Conservation (phyloP, 257 asterid species). For the Cynanchum wilfordii region DNA sequence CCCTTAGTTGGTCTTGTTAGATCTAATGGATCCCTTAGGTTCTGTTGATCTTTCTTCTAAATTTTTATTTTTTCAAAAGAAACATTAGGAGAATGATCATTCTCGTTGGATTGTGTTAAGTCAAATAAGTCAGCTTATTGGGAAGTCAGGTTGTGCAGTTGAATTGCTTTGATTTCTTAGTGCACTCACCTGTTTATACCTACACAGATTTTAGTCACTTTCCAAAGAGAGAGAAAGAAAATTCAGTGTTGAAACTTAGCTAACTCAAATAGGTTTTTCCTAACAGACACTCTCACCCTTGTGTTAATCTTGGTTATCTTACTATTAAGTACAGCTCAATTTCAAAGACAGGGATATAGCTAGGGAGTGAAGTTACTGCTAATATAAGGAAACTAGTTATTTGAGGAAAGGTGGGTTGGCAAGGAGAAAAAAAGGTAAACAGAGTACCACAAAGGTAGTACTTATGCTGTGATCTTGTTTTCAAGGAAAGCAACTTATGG, state of each 20-base stretch:
- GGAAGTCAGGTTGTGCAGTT: neutral
- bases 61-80: neutral
- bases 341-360: neutral
- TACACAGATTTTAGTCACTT: neutral
- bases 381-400: neutral
- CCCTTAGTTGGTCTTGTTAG: neutral
- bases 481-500: too few species aligned
- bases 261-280: neutral
- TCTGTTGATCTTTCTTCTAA: too few species aligned
- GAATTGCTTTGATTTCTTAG: neutral
- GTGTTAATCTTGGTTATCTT: neutral
- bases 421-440: neutral
- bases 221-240: neutral
- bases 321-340: neutral
- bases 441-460: neutral
- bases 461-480: neutral
- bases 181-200: neutral
- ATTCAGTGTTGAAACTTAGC: neutral
- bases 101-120: neutral
- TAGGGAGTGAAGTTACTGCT: neutral
- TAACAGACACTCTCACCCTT: neutral
- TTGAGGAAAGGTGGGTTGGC: neutral
- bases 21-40: neutral
- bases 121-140: neutral
- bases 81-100: neutral